Evolutionary conservation across 2,329 filamentous ascomycete species (phyloP).

Genomic region (Fusarium graminum): DNA sequence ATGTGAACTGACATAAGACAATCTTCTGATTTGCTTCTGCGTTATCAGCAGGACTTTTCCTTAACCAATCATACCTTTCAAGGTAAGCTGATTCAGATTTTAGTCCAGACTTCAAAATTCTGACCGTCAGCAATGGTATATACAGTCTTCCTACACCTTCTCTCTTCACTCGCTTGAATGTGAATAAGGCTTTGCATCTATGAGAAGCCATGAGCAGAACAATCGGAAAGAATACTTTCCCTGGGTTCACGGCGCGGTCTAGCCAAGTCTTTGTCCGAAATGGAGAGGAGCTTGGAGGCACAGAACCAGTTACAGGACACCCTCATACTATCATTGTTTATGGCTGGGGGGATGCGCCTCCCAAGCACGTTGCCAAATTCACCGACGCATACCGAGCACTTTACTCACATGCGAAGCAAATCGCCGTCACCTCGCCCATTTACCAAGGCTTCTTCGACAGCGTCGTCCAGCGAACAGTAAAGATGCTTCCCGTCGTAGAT

Average conservation of each 20-base stretch:
- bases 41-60: too few relatives aligned
- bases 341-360: conserved; percentile 20
- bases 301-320: background rate
- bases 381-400: background rate
- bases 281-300: background rate
- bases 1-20: too few relatives aligned
- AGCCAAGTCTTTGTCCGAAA: background rate
- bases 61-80: too few relatives aligned
- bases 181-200: too few relatives aligned
- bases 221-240: rapidly evolving
- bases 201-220: background rate
- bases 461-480: background rate
- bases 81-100: too few relatives aligned
- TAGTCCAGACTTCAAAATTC: too few relatives aligned
- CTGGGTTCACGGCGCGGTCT: background rate
- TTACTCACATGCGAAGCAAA: background rate
- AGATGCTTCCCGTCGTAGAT: conserved; percentile 4
- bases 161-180: too few relatives aligned
- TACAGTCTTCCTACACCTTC: too few relatives aligned
- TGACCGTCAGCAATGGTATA: too few relatives aligned
- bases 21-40: too few relatives aligned
- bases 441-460: conserved; percentile 11
- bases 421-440: background rate
- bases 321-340: conserved; percentile 9
- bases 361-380: conserved; percentile 15